A percentile compares a stretch with the other conserved stretches of the same genome.
These are phyloP conservation scores for Hansfordia pulvinata DNA, from an alignment of 2,329 filamentous ascomycete genomes.

Conservation along the genomic window DNA sequence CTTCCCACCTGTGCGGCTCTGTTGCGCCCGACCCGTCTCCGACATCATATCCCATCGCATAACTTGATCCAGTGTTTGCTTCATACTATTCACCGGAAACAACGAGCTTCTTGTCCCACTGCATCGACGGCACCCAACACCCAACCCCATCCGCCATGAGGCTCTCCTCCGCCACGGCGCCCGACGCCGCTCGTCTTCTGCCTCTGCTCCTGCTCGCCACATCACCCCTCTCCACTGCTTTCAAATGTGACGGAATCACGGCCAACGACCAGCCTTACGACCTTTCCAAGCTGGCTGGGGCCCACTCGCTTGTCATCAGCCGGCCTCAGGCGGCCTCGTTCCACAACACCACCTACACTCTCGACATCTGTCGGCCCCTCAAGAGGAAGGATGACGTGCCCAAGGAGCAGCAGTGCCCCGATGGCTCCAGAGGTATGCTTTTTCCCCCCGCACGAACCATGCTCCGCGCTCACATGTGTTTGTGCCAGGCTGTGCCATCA, in stretches of 20 bases:
- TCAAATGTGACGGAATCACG: slow-evolving; percentile 49
- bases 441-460: neutral
- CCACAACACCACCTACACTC: slow-evolving; percentile 66
- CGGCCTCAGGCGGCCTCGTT: slow-evolving; percentile 36
- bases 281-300: slow-evolving; percentile 48
- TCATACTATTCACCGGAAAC: too few relatives aligned
- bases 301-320: slow-evolving; percentile 53
- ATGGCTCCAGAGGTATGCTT: slow-evolving; percentile 50
- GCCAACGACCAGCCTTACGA: slow-evolving; percentile 49
- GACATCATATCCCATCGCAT: too few relatives aligned
- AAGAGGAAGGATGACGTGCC: slow-evolving; percentile 42
- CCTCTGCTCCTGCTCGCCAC: slow-evolving; percentile 21
- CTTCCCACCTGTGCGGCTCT: too few relatives aligned
- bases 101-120: too few relatives aligned
- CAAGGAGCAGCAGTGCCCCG: slow-evolving; percentile 49
- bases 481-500: slow-evolving; percentile 61
- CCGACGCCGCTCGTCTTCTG: slow-evolving; percentile 21
- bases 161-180: slow-evolving; percentile 18
- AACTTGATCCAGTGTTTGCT: too few relatives aligned
- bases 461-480: slow-evolving; percentile 4
- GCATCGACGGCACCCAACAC: too few relatives aligned
- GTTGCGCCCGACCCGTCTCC: too few relatives aligned
- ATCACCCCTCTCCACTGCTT: slow-evolving; percentile 27
- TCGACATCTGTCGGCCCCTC: slow-evolving; percentile 62
- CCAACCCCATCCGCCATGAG: too few relatives aligned